Base-by-base conservation (phyloP, 495 filamentous ascomycete genomes). In the Aspergillus biplanus region DNA sequence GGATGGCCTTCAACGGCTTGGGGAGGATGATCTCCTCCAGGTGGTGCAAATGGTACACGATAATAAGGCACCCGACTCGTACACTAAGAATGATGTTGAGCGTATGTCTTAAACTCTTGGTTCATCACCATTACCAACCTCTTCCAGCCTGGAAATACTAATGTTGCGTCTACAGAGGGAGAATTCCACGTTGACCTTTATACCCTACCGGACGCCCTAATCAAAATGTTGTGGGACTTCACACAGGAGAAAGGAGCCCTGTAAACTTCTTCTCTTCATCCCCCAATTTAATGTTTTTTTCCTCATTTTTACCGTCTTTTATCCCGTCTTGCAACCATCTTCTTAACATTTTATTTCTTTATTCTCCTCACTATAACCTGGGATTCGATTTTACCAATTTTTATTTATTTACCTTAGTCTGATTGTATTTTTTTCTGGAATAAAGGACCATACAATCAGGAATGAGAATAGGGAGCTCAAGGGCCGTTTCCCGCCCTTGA, bases 161-260 rank as follows among this genome's bases (percentile, higher is more conserved):
- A 52, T 42, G 63, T 39, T 66, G 63, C n/a, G 33, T 7, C 7
- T n/a, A 59, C 73, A 95, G 92, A 91, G 71, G 96, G 96, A 65
- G 96, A 99, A 78, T 99, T 99, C 82, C 94, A 97, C 62, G 94
- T 99, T 59, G 96, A 99, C 71, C 84, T 99, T 18, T 98, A 96
- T 76, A 98, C 96, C 16, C 82, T 99, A 21, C 93, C 96, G 1
- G 93, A 97, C 55, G 71, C 76, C 15, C 66, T 85, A 49, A 80
- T 85, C 69, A 96, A 96, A 77, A 92, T 91, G 89, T 88, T 99
- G 33, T 98, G 94, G 93, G 96, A 97, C 47, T 93, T 90, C 75
- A 85, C 87, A 13, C 71, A 78, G 47, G 80, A 83, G 56, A 77
- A 78, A 60, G 78, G 74, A 15, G 77, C 64, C 60, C 62, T 79